Base-by-base conservation (phyloP, 495 filamentous ascomycete species). In the Annulohypoxylon stygium region DNA sequence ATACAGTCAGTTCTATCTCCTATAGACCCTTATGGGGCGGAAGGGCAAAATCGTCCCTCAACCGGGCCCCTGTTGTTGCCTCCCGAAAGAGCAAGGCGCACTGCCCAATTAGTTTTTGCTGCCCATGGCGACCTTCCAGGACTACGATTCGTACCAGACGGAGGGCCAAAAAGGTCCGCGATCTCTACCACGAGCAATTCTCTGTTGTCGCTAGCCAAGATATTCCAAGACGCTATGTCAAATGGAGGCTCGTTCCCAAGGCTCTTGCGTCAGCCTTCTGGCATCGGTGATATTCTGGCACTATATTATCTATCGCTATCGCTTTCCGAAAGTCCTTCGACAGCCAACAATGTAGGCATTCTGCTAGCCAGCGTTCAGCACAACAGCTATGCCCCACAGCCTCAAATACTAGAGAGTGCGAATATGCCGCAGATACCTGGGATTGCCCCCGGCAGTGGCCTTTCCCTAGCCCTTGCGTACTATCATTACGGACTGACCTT, bases 201-300 rank as follows among this genome's bases (percentile, higher is more conserved):
- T 14, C 83, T 99, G 7, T 87, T 99, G 3, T 98, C 95, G 0
- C 83, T 99, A 54, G 96, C 96, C 25, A 99, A 99, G 80, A 98
- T 99, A 51, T 98, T 97, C 73, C 96, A 99, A 80, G 96, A 99
- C 83, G 92, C 94, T n/a, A 97, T 98, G 93, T 92, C 93, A 6
- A 94, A 89, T 68, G 89, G 90, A 36, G 89, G 88, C 16, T 81
- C 87, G 37, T 82, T 86, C 2, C 86, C 89, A 34, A 84, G 86
- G 41, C 84, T 90, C 45, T 83, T 90, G 10, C 83, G 82, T 54
- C 85, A 85, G 57, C 87, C 91, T 3, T 89, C 91, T 45, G 91
- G 93, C 2, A 94, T 98, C 6, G 90, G 94, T 34, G 96, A 99
- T 73, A 99, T 99, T 48, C 80, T 99, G 14, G 93, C 95, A 3